These are phyloP conservation scores for Wickerhamiella lipophila DNA, from an alignment of 805 yeast genomes.

Conservation along the genomic window DNA sequence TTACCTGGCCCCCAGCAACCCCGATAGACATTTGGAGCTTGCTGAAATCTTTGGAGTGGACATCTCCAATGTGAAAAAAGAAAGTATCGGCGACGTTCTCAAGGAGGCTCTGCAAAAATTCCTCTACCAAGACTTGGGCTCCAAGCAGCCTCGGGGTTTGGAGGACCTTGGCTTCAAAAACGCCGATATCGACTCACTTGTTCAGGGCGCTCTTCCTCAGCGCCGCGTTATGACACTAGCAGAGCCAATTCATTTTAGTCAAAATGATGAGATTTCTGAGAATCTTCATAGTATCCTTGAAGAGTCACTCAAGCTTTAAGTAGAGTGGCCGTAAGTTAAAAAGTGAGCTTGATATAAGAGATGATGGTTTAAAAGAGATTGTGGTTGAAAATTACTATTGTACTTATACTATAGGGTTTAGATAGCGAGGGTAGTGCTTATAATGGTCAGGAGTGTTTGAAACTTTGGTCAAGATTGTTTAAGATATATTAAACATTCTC, in stretches of 20 bases:
- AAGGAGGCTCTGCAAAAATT: constrained; percentile 29
- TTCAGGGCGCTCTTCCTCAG: constrained; percentile 31
- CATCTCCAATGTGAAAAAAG: constrained; percentile 27
- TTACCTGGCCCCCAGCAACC: constrained; percentile 31
- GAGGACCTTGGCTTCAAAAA: constrained; percentile 27
- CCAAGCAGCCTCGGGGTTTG: constrained; percentile 30
- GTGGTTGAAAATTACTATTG: too few species aligned
- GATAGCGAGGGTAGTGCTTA: too few species aligned
- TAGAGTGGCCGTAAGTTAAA: too few species aligned
- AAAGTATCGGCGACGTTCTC: constrained; percentile 31
- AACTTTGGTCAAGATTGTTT: too few species aligned
- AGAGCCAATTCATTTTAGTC: constrained; percentile 12
- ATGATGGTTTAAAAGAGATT: too few species aligned
- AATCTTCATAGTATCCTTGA: constrained; percentile 13
- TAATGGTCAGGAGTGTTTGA: too few species aligned
- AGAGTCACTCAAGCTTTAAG: constrained; percentile 8
- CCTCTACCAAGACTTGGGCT: constrained; percentile 26
- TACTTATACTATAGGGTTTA: too few species aligned
- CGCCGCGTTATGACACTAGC: constrained; percentile 29
- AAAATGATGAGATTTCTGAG: constrained; percentile 11
- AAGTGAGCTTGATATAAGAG: too few species aligned
- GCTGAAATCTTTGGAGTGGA: constrained; percentile 31
- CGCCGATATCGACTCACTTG: constrained; percentile 28
- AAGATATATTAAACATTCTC: too few species aligned
- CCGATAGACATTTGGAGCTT: constrained; percentile 30